These are phyloP conservation scores for Sporothrix brasiliensis DNA, from an alignment of 2,329 filamentous ascomycete genomes.

Conservation along the genomic window DNA sequence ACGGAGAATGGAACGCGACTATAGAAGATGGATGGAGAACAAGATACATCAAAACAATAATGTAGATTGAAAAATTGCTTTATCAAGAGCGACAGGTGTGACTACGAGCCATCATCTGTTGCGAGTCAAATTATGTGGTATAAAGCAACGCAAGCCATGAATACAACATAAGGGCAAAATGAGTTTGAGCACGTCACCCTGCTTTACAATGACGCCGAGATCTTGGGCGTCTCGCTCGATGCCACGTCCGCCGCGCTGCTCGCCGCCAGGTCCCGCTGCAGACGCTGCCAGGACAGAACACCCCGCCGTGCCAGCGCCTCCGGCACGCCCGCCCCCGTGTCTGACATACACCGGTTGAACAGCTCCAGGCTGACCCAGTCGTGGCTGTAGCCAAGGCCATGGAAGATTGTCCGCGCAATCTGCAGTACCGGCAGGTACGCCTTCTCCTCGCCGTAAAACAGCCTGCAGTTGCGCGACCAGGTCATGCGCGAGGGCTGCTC, in stretches of 20 bases:
- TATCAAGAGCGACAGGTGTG: too few species aligned
- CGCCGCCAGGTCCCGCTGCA: constrained; percentile 30
- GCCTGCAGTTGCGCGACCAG: constrained; percentile 64
- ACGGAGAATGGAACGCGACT: background rate
- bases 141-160: constrained; percentile 20
- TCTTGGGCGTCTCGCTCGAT: background rate
- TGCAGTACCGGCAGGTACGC: constrained; percentile 62
- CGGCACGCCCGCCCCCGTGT: constrained; percentile 50
- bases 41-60: background rate
- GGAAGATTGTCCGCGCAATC: constrained; percentile 56
- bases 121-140: background rate
- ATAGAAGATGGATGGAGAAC: background rate
- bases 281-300: constrained; percentile 53
- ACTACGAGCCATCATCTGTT: too few species aligned
- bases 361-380: constrained; percentile 65
- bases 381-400: constrained; percentile 56
- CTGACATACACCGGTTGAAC: constrained; percentile 58
- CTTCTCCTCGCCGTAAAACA: constrained; percentile 61
- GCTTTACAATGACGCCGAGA: constrained; percentile 4
- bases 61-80: background rate
- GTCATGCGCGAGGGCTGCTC: constrained; percentile 63
- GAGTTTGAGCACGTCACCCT: background rate
- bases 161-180: background rate
- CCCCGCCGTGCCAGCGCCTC: constrained; percentile 56
- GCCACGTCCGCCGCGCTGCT: background rate